phyloP scores from a whole-genome alignment of 2,329 filamentous ascomycete species.

The Juglanconis oblonga region DNA sequence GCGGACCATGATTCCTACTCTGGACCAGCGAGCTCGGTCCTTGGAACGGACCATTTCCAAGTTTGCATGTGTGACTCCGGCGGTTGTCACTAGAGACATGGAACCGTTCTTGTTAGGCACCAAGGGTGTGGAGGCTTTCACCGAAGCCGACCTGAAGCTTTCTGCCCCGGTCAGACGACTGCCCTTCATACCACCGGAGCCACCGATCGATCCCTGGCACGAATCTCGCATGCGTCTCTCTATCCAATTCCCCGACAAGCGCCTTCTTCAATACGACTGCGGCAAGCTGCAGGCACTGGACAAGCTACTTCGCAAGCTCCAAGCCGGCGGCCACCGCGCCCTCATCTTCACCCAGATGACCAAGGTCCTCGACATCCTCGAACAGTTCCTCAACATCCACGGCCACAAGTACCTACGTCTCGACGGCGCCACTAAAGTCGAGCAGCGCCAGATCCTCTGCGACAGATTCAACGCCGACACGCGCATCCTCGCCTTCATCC shows the following conservation, averaged over 20 bases:
- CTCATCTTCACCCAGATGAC: conserved; percentile 99
- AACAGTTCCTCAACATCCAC: conserved; percentile 97
- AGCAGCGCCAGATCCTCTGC: conserved; percentile 90
- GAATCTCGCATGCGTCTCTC: conserved; percentile 88
- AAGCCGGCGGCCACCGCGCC: conserved; percentile 86
- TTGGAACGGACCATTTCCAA: conserved; percentile 77
- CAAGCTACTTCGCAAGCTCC: conserved; percentile 78
- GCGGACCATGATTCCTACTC: conserved; percentile 66
- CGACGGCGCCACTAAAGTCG: conserved; percentile 94
- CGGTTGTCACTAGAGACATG: conserved; percentile 78
- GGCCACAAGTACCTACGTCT: conserved; percentile 94
- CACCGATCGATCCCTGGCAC: conserved; percentile 78
- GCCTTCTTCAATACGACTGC: conserved; percentile 95
- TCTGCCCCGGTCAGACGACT: conserved; percentile 54
- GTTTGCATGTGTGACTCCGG: conserved; percentile 89
- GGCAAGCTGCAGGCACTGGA: conserved; percentile 93
- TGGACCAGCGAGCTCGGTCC: conserved; percentile 68
- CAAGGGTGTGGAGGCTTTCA: conserved; percentile 55
- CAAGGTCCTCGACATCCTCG: conserved; percentile 93
- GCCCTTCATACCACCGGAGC: conserved; percentile 54
- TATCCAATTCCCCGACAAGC: conserved; percentile 94
- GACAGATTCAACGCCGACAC: conserved; percentile 96
- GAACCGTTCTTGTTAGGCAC: conserved; percentile 64
- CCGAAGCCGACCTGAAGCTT: conserved; percentile 54
- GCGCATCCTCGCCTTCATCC: conserved; percentile 89